Conservation (phyloP, 2,329 filamentous ascomycete species). For the Didymella exigua region DNA sequence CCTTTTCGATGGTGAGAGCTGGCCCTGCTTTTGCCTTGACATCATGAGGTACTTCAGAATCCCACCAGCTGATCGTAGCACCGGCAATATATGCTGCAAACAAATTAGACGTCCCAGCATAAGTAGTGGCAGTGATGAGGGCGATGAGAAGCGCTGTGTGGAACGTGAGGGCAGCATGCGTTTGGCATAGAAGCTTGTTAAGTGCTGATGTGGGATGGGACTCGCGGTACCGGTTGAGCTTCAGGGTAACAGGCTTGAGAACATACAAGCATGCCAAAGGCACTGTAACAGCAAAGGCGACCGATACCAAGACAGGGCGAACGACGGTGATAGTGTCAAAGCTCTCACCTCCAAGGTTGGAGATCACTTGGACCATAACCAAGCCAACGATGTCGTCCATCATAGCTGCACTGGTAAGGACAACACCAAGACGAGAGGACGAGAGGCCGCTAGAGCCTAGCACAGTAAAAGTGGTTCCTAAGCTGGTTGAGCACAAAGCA, state of each 20-base stretch:
- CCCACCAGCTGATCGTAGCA: constrained; percentile 65
- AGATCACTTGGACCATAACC: constrained; percentile 77
- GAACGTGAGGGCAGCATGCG: constrained; percentile 50
- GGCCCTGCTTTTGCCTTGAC: neutral
- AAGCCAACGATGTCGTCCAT: constrained; percentile 81
- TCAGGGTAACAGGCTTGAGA: constrained; percentile 50
- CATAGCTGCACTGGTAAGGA: constrained; percentile 76
- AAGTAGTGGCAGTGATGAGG: constrained; percentile 59
- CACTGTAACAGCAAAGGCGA: constrained; percentile 58
- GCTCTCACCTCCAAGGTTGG: constrained; percentile 61
- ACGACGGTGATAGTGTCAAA: constrained; percentile 53
- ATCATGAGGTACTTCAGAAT: constrained; percentile 46
- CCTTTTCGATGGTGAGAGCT: neutral
- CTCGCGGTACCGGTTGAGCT: constrained; percentile 43
- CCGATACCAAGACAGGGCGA: constrained; percentile 58
- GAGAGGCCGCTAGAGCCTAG: constrained; percentile 65
- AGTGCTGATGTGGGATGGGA: constrained; percentile 25
- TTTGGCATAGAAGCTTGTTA: constrained; percentile 30
- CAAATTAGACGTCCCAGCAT: constrained; percentile 67
- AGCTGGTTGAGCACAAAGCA: constrained; percentile 73
- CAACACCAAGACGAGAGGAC: constrained; percentile 62
- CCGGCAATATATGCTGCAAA: constrained; percentile 67
- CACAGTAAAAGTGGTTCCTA: constrained; percentile 73
- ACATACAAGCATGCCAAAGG: constrained; percentile 57
- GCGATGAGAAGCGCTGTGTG: constrained; percentile 60